Evolutionary conservation across 352 stramenopile species (phyloP).

Genomic region (Globisporangium megalacanthum): DNA sequence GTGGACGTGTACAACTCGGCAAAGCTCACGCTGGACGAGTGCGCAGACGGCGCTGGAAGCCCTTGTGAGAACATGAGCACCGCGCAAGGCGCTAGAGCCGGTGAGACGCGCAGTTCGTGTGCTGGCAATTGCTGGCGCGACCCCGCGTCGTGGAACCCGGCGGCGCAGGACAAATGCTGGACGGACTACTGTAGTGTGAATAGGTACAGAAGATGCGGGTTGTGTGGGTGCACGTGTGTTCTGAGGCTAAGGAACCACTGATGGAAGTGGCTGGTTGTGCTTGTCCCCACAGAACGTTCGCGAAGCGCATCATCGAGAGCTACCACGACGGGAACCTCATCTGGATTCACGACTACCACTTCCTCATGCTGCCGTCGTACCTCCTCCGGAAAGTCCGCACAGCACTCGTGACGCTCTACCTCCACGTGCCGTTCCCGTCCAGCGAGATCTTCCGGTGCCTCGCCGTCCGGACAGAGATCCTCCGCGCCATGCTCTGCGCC

Average conservation of each 20-base stretch:
- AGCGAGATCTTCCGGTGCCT: slow-evolving; percentile 98
- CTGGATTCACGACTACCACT: slow-evolving; percentile 98
- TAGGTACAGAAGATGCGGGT: slow-evolving; percentile 1
- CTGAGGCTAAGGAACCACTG: not conserved
- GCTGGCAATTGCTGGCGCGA: slow-evolving; percentile 36
- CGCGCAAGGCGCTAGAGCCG: not conserved
- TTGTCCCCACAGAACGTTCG: slow-evolving; percentile 25
- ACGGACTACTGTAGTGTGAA: slow-evolving; percentile 79
- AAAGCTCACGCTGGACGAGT: slow-evolving; percentile 53
- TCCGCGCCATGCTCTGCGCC: slow-evolving; percentile 87
- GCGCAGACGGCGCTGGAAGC: not conserved
- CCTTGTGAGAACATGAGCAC: slow-evolving; percentile 1
- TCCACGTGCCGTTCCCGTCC: slow-evolving; percentile 98
- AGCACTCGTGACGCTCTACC: slow-evolving; percentile 95
- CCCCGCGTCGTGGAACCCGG: slow-evolving; percentile 73
- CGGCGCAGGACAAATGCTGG: slow-evolving; percentile 73
- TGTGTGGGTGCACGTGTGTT: not conserved
- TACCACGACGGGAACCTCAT: slow-evolving; percentile 87
- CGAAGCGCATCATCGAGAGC: slow-evolving; percentile 52
- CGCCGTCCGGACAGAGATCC: slow-evolving; percentile 83
- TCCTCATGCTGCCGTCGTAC: slow-evolving; percentile 97
- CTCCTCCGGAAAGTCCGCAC: slow-evolving; percentile 88
- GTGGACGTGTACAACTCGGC: slow-evolving; percentile 93
- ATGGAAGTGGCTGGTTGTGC: not conserved
- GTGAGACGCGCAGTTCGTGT: slow-evolving; percentile 6